Conservation (phyloP, 176 grass and related monocot genomes). For the Elymus sibiricus region DNA sequence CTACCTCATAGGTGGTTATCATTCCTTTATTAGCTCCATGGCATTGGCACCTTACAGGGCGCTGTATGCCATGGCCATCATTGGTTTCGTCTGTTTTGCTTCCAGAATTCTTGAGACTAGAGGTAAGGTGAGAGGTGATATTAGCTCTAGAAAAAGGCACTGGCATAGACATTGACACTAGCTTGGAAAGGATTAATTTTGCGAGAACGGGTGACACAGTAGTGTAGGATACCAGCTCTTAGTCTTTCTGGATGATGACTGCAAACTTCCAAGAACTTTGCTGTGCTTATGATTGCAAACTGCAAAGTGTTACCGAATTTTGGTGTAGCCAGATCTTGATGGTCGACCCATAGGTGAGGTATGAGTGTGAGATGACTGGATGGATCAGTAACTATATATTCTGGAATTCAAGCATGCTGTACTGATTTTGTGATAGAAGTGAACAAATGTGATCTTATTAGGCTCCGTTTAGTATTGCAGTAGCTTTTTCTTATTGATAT, state of each 20-base stretch:
- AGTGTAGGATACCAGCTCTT: constrained; percentile 10
- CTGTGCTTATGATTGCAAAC: background rate
- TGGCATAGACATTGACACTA: constrained; percentile 70
- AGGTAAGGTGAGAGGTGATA: constrained; percentile 51
- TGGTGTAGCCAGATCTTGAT: background rate
- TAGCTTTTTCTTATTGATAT: background rate
- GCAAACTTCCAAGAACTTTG: background rate
- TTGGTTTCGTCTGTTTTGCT: constrained; percentile 63
- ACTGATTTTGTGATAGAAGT: background rate
- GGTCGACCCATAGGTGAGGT: background rate
- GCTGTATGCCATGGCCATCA: constrained; percentile 66
- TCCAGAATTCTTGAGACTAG: constrained; percentile 58
- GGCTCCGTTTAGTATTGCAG: background rate
- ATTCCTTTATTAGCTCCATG: constrained; percentile 64
- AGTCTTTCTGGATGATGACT: constrained; percentile 4
- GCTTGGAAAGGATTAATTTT: constrained; percentile 2
- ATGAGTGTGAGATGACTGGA: background rate
- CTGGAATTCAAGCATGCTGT: constrained; percentile 10
- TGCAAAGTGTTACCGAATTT: background rate
- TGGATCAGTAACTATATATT: background rate
- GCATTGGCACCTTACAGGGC: constrained; percentile 63
- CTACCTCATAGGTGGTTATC: constrained; percentile 80
- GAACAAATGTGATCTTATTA: background rate
- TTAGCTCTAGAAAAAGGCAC: constrained; percentile 70
- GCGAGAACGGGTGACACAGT: background rate